phyloP scores from a whole-genome alignment of 768 basidiomycete species.

The Rhizopogon vesiculosus region DNA sequence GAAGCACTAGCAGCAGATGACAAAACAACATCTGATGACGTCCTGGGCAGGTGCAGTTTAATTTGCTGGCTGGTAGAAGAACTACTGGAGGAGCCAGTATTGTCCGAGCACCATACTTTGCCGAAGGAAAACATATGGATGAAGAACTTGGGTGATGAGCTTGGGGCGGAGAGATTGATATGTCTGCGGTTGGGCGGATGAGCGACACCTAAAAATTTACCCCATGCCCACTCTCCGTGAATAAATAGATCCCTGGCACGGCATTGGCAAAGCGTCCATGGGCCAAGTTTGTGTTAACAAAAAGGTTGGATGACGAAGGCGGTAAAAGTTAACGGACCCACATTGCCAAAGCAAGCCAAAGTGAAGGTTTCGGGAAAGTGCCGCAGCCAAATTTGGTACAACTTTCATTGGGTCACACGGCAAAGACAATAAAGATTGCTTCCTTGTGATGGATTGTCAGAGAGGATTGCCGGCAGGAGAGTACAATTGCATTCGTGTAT shows the following conservation, averaged over 20 bases:
- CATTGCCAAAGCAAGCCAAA: not conserved
- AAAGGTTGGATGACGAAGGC: conserved; percentile 9
- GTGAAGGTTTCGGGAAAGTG: not conserved
- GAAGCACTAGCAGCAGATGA: conserved; percentile 11
- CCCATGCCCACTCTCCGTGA: not conserved
- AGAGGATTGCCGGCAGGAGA: not conserved
- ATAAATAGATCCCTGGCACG: conserved; percentile 4
- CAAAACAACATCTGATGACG: conserved; percentile 14
- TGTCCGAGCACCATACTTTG: conserved; percentile 6
- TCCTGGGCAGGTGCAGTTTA: conserved; percentile 16
- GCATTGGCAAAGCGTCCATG: conserved; percentile 5
- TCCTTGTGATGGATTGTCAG: not conserved
- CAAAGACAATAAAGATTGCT: conserved; percentile 23
- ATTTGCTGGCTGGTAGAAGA: conserved; percentile 17
- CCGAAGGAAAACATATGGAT: conserved; percentile 13
- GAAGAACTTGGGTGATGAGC: not conserved
- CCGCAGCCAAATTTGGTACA: conserved; percentile 1
- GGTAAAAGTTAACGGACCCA: not conserved
- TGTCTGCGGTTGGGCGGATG: not conserved
- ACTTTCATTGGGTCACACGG: not conserved
- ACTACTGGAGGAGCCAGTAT: not conserved
- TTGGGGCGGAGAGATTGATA: not conserved
- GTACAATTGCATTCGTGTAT: not conserved
- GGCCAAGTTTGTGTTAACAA: conserved; percentile 24
- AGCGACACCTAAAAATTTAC: not conserved